Percentiles rank a stretch among this genome's conserved stretches.
phyloP scores from a whole-genome alignment of 2,329 filamentous ascomycete genomes.

The Colletotrichum sp. region DNA sequence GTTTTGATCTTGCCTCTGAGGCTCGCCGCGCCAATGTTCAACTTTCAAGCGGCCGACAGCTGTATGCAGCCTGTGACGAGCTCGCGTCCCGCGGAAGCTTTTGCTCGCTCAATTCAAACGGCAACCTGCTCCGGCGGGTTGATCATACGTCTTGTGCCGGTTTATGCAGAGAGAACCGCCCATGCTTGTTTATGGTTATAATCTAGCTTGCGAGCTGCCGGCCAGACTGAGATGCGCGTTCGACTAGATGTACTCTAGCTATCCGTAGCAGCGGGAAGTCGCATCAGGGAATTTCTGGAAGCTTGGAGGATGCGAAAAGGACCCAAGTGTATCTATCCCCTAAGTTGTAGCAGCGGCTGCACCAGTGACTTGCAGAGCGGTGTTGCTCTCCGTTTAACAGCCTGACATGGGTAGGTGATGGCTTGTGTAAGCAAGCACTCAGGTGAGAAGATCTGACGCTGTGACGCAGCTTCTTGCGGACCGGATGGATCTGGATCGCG shows the following conservation, averaged over 20 bases:
- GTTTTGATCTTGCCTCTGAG: neutral
- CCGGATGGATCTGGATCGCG: conserved; percentile 14
- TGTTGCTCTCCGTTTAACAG: neutral
- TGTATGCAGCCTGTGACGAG: neutral
- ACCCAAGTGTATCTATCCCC: neutral
- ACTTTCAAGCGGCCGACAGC: neutral
- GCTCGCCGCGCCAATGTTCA: neutral
- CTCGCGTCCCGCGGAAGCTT: neutral
- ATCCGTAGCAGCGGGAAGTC: neutral
- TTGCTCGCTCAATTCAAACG: neutral
- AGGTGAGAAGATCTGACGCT: neutral
- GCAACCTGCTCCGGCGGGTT: neutral
- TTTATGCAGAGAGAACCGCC: neutral
- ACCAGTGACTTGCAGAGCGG: neutral
- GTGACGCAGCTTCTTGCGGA: conserved; percentile 4
- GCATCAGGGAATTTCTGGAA: neutral
- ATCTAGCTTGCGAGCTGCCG: neutral
- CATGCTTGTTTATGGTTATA: neutral
- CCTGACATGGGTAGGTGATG: neutral
- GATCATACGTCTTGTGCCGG: neutral
- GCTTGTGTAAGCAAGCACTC: neutral
- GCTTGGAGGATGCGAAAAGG: neutral
- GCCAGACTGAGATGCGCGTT: neutral
- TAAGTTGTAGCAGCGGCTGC: neutral
- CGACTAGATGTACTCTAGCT: neutral